Conservation (phyloP, 2,329 filamentous ascomycete genomes). For the Pseudogymnoascus sp. region DNA sequence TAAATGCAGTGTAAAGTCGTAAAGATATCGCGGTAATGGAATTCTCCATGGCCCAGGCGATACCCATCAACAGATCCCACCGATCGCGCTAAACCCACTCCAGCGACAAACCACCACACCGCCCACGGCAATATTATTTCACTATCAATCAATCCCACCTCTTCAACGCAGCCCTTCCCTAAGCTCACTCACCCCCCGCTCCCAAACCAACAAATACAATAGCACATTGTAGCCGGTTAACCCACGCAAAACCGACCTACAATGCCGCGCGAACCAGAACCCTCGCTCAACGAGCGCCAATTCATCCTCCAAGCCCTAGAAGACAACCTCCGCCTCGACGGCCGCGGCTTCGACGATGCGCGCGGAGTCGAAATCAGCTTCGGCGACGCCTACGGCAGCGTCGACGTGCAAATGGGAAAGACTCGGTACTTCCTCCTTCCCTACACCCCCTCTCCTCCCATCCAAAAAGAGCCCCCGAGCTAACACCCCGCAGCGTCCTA, state of each 20-base stretch:
- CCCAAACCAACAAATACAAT: background rate
- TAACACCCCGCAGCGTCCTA: constrained; percentile 51
- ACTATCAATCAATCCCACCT: background rate
- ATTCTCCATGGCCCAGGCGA: background rate
- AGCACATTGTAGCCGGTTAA: background rate
- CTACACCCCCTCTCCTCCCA: background rate
- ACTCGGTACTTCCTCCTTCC: constrained; percentile 58
- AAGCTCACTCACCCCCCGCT: background rate
- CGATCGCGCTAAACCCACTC: background rate
- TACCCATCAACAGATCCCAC: background rate
- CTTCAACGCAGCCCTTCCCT: background rate
- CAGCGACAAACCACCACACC: background rate
- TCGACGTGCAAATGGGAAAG: constrained; percentile 79
- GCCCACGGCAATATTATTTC: background rate
- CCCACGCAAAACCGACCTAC: constrained; percentile 13
- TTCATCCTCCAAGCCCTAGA: constrained; percentile 79
- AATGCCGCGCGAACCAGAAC: constrained; percentile 90
- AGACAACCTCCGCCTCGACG: constrained; percentile 75
- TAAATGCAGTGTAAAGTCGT: background rate
- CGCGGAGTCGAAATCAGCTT: constrained; percentile 70
- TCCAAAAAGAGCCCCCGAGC: constrained; percentile 1
- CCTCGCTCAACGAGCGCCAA: constrained; percentile 77
- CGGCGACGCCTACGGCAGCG: constrained; percentile 84
- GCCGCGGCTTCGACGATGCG: constrained; percentile 71
- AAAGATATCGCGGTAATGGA: constrained; percentile 11